Base-by-base conservation (phyloP, 2,329 filamentous ascomycete genomes). In the Didymella glomerata region DNA sequence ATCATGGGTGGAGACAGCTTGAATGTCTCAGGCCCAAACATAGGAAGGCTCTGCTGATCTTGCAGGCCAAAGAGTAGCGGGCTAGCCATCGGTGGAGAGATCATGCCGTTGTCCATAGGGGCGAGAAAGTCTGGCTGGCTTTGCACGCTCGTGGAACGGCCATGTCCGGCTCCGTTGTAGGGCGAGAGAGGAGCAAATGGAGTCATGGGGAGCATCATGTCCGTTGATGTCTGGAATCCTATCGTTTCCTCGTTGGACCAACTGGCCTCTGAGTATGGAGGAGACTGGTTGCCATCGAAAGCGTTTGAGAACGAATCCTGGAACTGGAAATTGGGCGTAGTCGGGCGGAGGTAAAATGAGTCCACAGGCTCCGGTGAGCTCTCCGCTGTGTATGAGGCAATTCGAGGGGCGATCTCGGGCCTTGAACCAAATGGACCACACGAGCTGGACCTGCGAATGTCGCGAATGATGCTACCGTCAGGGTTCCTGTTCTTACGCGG, bases 331-430 rank as follows among this genome's bases (percentile, higher is more conserved):
- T 75, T 73, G 14, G 74, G 73, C 14, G 74, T 77, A 8, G 71
- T 64, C 25, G 74, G 73, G 22, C 71, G 69, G 51, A 74, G 73
- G 63, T 71, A 73, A 59, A 75, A 74, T 4, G 74, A 64, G 36
- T 77, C 74, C 22, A 65, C 64, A 27, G 74, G 74, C 63, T 77
- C 74, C 10, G 74, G 74, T 8, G 74, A 77, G 66, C 73, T 76
- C 51, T 76, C 74, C 7, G 64, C 66, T 14, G 65, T 69, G 57
- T 72, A 68, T 13, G 69, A 64, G 44, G 67, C 58, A 28, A 72
- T 71, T 32, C 73, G 69, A 45, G 74, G 73, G 28, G 75, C 71
- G 52, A 75, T 69, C 42, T 74, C 71, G 25, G 72, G 64, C 49
- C 68, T 66, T 36, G 69, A 62, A 36, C 69, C 72, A 50, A 75